Evolutionary conservation across 257 asterid genomes (phyloP).

Genomic region (Solanum verrucosum): DNA sequence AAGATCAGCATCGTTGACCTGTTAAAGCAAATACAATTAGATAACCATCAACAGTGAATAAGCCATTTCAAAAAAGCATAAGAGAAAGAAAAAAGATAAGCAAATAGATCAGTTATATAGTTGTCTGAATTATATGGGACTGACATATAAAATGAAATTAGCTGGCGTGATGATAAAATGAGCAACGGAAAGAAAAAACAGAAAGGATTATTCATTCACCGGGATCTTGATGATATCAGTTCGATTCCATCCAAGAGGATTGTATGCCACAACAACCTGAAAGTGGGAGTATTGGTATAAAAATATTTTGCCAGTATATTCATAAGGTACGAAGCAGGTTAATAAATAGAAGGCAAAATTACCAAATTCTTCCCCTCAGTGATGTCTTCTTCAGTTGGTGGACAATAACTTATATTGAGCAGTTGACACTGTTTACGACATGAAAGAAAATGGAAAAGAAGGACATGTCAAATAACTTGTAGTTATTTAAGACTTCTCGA

Average conservation of each 20-base stretch:
- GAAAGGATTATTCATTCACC: slow-evolving; percentile 28
- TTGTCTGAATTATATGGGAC: neutral
- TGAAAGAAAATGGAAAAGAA: neutral
- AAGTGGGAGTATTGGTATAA: neutral
- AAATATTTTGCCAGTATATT: neutral
- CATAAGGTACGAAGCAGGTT: neutral
- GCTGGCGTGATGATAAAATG: neutral
- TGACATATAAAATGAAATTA: neutral
- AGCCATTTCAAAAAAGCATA: neutral
- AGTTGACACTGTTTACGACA: slow-evolving; percentile 52
- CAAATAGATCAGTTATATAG: neutral
- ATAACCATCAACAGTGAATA: neutral
- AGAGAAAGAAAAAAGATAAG: neutral
- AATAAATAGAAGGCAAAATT: slow-evolving; percentile 10
- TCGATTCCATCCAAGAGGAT: slow-evolving; percentile 85
- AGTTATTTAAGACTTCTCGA: neutral
- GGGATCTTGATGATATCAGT: slow-evolving; percentile 65
- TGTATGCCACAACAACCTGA: slow-evolving; percentile 73
- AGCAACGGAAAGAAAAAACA: neutral
- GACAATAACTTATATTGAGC: slow-evolving; percentile 76
- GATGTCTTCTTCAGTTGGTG: slow-evolving; percentile 64
- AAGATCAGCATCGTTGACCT: slow-evolving; percentile 61
- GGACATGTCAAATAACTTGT: neutral
- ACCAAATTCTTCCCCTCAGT: slow-evolving; percentile 65
- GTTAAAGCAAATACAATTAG: slow-evolving; percentile 2